Evolutionary conservation across 1,284 basidiomycete genomes (phyloP).

Genomic region (Microstroma glucosiphilum): DNA sequence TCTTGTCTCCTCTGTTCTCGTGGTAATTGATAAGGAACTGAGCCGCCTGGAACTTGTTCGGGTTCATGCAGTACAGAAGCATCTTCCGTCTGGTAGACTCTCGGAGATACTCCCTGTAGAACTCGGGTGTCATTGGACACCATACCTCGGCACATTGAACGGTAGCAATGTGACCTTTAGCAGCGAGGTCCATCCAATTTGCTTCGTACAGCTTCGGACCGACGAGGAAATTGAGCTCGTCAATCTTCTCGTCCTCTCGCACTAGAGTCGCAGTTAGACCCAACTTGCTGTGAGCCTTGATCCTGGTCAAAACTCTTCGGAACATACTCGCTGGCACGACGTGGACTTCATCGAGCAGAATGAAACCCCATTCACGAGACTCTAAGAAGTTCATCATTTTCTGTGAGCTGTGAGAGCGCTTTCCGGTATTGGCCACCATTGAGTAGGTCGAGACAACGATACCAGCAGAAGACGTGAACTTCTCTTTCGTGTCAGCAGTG

Average conservation of each 20-base stretch:
- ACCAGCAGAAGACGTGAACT: constrained; percentile 47
- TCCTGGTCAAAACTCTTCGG: constrained; percentile 49
- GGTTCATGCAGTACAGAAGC: constrained; percentile 98
- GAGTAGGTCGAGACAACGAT: constrained; percentile 51
- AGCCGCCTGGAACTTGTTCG: constrained; percentile 97
- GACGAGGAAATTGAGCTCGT: constrained; percentile 97
- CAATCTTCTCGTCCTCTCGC: constrained; percentile 98
- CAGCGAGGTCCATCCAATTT: constrained; percentile 99
- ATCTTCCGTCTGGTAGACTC: constrained; percentile 88
- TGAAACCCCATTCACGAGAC: constrained; percentile 50
- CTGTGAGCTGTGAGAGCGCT: constrained; percentile 49
- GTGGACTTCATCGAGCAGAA: constrained; percentile 49
- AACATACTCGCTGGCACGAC: constrained; percentile 51
- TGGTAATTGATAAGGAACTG: constrained; percentile 99
- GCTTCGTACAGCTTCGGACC: constrained; percentile 99
- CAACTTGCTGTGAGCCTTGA: constrained; percentile 50
- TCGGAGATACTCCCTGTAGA: constrained; percentile 93
- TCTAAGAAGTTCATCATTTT: constrained; percentile 52
- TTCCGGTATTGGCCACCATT: constrained; percentile 51
- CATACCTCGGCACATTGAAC: constrained; percentile 95
- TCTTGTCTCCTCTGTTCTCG: constrained; percentile 94
- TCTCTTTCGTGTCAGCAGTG: constrained; percentile 49
- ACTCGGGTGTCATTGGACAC: constrained; percentile 99
- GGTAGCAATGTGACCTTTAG: constrained; percentile 98
- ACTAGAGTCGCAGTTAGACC: constrained; percentile 69